phyloP scores from a whole-genome alignment of 345 rosid species.

The Triadica sebifera region DNA sequence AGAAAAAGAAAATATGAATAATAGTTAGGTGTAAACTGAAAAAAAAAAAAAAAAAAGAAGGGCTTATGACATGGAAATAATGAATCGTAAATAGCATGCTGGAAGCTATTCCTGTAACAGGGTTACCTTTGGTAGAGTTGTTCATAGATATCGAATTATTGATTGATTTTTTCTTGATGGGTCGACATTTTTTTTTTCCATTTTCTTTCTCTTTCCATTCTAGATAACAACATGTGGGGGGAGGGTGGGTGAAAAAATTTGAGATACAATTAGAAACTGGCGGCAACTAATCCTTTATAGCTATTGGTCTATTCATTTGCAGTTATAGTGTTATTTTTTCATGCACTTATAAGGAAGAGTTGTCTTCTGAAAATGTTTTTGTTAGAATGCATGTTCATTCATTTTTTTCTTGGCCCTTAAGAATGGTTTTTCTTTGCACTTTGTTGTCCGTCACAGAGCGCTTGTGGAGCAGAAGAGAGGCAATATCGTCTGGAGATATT shows the following conservation, averaged over 20 bases:
- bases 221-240: too few species aligned
- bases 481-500: conserved; percentile 45
- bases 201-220: too few species aligned
- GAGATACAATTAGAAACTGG: not conserved
- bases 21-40: not conserved
- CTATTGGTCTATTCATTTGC: not conserved
- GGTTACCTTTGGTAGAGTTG: not conserved
- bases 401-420: not conserved
- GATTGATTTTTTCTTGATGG: too few species aligned
- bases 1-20: too few species aligned
- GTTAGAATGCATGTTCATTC: not conserved
- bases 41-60: not conserved
- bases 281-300: not conserved
- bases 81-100: not conserved
- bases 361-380: not conserved
- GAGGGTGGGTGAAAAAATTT: too few species aligned
- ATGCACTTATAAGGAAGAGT: too few species aligned
- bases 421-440: not conserved
- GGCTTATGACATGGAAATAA: not conserved
- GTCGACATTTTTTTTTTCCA: too few species aligned
- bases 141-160: too few species aligned
- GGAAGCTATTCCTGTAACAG: not conserved
- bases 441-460: conserved; percentile 44
- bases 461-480: conserved; percentile 72
- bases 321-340: not conserved